phyloP scores from a whole-genome alignment of 2,329 filamentous ascomycete species.

The Colletotrichum tropicale region DNA sequence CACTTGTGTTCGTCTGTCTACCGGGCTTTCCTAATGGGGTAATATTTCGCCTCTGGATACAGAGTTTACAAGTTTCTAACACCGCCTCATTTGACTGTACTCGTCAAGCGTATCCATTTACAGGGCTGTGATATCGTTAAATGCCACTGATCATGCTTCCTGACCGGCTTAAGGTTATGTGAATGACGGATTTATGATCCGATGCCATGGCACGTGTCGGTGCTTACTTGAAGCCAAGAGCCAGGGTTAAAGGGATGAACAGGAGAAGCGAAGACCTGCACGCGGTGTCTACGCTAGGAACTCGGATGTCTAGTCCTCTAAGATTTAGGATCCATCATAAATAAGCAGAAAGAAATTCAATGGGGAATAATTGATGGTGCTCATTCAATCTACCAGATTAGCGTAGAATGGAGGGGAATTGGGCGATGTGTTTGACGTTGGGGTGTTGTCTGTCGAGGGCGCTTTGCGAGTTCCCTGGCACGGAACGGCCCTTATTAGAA shows the following conservation, averaged over 20 bases:
- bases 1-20: background rate
- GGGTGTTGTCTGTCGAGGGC: background rate
- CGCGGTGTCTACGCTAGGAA: background rate
- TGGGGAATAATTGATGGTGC: background rate
- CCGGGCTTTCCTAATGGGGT: background rate
- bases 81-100: background rate
- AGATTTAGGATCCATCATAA: background rate
- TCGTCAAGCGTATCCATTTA: background rate
- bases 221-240: background rate
- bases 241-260: background rate
- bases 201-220: background rate
- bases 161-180: background rate
- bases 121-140: background rate
- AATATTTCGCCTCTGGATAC: background rate
- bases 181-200: background rate
- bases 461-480: background rate
- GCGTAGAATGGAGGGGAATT: background rate
- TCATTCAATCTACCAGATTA: background rate
- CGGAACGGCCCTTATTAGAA: background rate
- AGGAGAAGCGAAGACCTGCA: background rate
- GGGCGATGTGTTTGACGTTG: background rate
- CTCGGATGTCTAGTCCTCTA: background rate
- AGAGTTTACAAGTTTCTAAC: background rate
- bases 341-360: background rate
- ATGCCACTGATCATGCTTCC: accelerated